A percentile compares a stretch with the other conserved stretches of the same genome.
Conservation (phyloP, 805 yeast genomes). For the Schizosaccharomyces japonicus region DNA sequence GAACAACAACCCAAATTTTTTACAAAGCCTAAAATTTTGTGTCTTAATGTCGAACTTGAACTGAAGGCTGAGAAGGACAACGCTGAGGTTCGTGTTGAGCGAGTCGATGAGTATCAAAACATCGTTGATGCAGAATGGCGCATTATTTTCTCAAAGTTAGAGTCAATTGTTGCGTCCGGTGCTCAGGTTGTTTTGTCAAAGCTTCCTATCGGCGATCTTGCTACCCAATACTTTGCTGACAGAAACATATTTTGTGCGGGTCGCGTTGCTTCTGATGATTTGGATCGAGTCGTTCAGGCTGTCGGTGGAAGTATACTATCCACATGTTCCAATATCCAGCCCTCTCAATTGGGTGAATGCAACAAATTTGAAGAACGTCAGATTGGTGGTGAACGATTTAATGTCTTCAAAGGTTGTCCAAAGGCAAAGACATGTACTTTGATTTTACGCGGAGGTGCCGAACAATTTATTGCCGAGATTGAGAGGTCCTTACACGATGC, state of each 20-base stretch:
- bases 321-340: conserved; percentile 33
- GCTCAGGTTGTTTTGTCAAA: conserved; percentile 83
- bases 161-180: conserved; percentile 60
- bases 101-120: conserved; percentile 80
- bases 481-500: conserved; percentile 96
- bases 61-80: conserved; percentile 95
- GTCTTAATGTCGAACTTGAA: conserved; percentile 79
- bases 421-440: conserved; percentile 81
- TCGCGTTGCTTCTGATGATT: conserved; percentile 66
- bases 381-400: conserved; percentile 87
- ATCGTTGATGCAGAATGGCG: conserved; percentile 99
- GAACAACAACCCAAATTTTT: conserved; percentile 92
- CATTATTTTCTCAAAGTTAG: conserved; percentile 65
- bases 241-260: conserved; percentile 94
- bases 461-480: conserved; percentile 91
- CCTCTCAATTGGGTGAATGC: conserved; percentile 65
- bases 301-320: conserved; percentile 82
- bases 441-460: conserved; percentile 89
- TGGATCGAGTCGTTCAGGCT: conserved; percentile 78
- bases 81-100: conserved; percentile 90
- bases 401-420: conserved; percentile 80
- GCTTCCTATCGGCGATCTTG: conserved; percentile 91
- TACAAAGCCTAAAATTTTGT: conserved; percentile 53
- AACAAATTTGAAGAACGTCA: conserved; percentile 73
- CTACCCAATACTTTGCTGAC: conserved; percentile 96